Evolutionary conservation across 495 filamentous ascomycete species (phyloP).

Genomic region (Neurospora discreta): DNA sequence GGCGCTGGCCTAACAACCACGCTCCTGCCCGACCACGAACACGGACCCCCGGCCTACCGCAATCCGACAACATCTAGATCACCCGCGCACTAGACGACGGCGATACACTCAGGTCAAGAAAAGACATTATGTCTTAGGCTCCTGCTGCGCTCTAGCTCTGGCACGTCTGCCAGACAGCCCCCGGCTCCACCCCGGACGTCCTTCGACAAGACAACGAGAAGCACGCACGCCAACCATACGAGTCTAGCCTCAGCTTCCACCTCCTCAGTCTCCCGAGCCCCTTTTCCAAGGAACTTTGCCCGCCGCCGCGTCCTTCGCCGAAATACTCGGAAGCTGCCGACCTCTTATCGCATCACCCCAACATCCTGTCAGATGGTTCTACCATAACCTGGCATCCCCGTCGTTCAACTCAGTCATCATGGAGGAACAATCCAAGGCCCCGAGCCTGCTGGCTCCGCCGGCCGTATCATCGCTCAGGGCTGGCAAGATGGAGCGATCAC

Average conservation of each 20-base stretch:
- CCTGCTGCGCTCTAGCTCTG: conserved; percentile 37
- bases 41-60: background rate
- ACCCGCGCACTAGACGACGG: background rate
- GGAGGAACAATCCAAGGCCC: conserved; percentile 28
- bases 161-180: conserved; percentile 31
- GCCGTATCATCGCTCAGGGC: conserved; percentile 38
- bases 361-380: background rate
- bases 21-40: background rate
- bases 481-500: conserved; percentile 40
- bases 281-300: background rate
- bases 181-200: background rate
- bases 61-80: background rate
- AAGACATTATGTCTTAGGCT: conserved; percentile 38
- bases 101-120: background rate
- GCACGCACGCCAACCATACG: background rate
- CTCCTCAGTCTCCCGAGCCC: background rate
- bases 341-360: background rate
- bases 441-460: conserved; percentile 33
- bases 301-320: background rate
- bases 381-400: background rate
- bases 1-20: background rate
- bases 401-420: conserved; percentile 21
- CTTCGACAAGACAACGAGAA: background rate
- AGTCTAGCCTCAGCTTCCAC: background rate
- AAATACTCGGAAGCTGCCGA: background rate